Evolutionary conservation across 169 alveolate genomes (phyloP).

Genomic region (Perkinsus chesapeaki): DNA sequence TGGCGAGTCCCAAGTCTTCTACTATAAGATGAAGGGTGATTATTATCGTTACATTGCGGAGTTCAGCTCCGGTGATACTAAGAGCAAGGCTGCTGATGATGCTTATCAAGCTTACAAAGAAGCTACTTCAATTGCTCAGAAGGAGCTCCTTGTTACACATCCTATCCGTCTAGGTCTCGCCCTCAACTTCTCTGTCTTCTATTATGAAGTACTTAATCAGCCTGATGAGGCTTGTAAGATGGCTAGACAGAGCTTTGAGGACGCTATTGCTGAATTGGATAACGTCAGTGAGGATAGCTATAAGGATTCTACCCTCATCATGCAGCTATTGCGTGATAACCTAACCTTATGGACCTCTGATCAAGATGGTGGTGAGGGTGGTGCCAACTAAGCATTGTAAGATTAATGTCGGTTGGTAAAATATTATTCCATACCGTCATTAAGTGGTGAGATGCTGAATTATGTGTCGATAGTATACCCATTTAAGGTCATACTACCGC

Average conservation of each 20-base stretch:
- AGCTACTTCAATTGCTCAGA: constrained; percentile 90
- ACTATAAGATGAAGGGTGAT: constrained; percentile 99
- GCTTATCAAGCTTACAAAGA: constrained; percentile 92
- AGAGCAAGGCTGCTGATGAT: constrained; percentile 86
- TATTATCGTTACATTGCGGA: constrained; percentile 95
- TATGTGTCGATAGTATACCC: neutral
- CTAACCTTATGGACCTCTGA: constrained; percentile 89
- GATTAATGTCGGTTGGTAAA: neutral
- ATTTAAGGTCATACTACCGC: neutral
- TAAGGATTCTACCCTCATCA: constrained; percentile 80
- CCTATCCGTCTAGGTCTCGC: constrained; percentile 96
- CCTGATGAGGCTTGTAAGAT: constrained; percentile 97
- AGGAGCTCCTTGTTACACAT: constrained; percentile 88
- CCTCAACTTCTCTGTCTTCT: constrained; percentile 95
- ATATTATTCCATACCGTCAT: neutral
- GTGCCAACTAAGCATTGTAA: neutral
- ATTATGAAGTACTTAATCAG: constrained; percentile 93
- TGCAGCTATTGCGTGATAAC: constrained; percentile 90
- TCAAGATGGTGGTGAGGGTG: constrained; percentile 45
- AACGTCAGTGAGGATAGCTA: constrained; percentile 75
- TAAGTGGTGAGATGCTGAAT: neutral
- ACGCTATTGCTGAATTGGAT: constrained; percentile 89
- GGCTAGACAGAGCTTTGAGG: constrained; percentile 93
- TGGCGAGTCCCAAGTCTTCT: constrained; percentile 90
- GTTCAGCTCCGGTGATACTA: constrained; percentile 87